phyloP scores from a whole-genome alignment of 2,329 filamentous ascomycete genomes.

The Passalora sequoiae region DNA sequence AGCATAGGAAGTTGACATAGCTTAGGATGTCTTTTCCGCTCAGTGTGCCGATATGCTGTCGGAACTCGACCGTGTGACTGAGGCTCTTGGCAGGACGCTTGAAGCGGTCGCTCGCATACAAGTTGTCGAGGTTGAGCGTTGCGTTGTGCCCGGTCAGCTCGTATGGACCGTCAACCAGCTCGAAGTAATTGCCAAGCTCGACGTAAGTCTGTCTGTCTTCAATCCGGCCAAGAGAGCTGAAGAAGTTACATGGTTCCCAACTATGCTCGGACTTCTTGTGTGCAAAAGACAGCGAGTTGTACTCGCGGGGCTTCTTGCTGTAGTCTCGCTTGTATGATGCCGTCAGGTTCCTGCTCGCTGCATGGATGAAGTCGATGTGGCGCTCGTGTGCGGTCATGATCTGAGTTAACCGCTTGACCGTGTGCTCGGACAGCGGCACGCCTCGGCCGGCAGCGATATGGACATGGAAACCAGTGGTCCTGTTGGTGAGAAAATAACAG shows the following conservation, averaged over 20 bases:
- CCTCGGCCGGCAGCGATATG: conserved; percentile 15
- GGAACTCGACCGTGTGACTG: conserved; percentile 30
- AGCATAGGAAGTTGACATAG: conserved; percentile 18
- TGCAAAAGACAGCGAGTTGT: background rate
- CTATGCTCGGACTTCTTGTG: background rate
- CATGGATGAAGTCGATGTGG: conserved; percentile 16
- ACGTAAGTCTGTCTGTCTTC: background rate
- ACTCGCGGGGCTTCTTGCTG: background rate
- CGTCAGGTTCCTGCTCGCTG: conserved; percentile 6
- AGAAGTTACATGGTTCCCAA: too few species aligned
- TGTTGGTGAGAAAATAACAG: conserved; percentile 18
- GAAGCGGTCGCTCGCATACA: background rate
- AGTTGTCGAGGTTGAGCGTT: conserved; percentile 22
- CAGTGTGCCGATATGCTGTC: conserved; percentile 29
- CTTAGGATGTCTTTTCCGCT: conserved; percentile 21
- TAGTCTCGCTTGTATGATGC: background rate
- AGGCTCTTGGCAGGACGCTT: background rate
- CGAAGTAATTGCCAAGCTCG: background rate
- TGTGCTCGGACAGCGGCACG: conserved; percentile 11
- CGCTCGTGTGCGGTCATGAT: conserved; percentile 20
- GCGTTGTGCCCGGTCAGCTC: conserved; percentile 8
- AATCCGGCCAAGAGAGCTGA: background rate
- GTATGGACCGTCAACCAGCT: background rate
- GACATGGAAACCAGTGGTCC: conserved; percentile 18
- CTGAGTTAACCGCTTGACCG: conserved; percentile 17